Evolutionary conservation across 108 stramenopile genomes (phyloP).

Genomic region (Skeletonema menzelii): DNA sequence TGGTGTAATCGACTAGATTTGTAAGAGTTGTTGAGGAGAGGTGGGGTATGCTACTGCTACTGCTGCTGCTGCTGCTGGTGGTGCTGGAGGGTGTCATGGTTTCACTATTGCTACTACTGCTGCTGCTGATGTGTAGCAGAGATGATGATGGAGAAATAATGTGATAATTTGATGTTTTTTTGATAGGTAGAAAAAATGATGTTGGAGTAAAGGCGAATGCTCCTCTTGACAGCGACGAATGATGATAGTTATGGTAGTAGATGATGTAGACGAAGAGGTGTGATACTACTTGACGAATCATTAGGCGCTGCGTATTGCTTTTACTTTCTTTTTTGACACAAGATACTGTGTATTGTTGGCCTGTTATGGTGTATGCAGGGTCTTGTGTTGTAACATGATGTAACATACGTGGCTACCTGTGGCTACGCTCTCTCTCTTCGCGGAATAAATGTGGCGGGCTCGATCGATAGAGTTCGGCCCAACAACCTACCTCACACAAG

Average conservation of each 20-base stretch:
- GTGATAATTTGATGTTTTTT: not conserved
- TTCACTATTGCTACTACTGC: too few relatives aligned
- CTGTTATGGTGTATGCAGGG: too few relatives aligned
- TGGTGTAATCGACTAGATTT: constrained; percentile 43
- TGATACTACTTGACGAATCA: not conserved
- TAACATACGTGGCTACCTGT: too few relatives aligned
- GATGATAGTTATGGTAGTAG: not conserved
- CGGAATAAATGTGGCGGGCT: too few relatives aligned
- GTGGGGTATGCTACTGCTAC: not conserved
- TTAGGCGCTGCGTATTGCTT: not conserved
- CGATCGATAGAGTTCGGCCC: too few relatives aligned
- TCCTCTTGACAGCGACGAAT: not conserved
- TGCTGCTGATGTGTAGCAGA: too few relatives aligned
- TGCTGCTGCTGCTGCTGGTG: not conserved
- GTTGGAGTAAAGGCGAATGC: not conserved
- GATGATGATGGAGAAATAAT: too few relatives aligned
- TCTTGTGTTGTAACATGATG: too few relatives aligned
- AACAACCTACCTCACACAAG: too few relatives aligned
- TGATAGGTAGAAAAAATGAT: not conserved
- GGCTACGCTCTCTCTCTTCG: too few relatives aligned
- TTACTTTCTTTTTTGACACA: too few relatives aligned
- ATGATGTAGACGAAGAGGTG: not conserved
- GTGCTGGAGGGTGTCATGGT: not conserved
- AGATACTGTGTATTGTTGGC: too few relatives aligned
- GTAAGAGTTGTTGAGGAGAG: not conserved